Base-by-base conservation (phyloP, 2,329 filamentous ascomycete species). In the Scedosporium boydii region DNA sequence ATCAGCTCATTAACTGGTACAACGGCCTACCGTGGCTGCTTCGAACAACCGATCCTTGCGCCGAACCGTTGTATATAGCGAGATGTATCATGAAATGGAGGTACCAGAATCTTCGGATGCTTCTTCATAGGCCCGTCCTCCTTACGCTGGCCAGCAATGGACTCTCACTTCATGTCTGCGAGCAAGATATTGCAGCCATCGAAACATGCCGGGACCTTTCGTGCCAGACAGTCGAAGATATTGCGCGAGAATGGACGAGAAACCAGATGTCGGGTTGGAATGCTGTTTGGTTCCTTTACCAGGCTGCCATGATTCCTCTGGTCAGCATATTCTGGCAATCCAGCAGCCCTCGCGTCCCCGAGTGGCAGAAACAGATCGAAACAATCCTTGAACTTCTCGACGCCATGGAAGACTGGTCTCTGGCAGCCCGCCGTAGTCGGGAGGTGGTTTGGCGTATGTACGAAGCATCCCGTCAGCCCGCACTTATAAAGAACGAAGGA, bases 251-350 rank as follows among this genome's bases (percentile, higher is more conserved):
- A 65, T 91, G 88, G 76, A 83, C 83, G 56, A 82, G 85, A 56
- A 89, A 90, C 70, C 85, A 91, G 69, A 89, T 93, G 76, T 85
- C 85, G 0, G 89, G 89, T 7, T 93, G 89, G 89, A 90, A 91
- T 70, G 89, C 87, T 0, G 88, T 90, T 2, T 92, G 89, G 88
- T 88, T 91, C 73, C 82, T 90, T 64, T 93, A 91, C 74, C 89
- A 93, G 72, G 88, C 89, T 0, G 85, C 85, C 65, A 90, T 93
- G 86, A 86, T 93, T 7, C 89, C 89, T 0, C 80, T 93, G 1
- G 82, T 93, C 10, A 88, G 84, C 23, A 78, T 93, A 12, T 91
- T 91, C 71, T 88, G 84, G 78, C 87, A 91, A 70, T 78, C 76
- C 73, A 75, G 78, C 63, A 79, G 74, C 68, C 76, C 78, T 9